Percentiles rank a stretch among this genome's conserved stretches.
phyloP scores from a whole-genome alignment of 257 asterid genomes.

The Solanum dulcamara region DNA sequence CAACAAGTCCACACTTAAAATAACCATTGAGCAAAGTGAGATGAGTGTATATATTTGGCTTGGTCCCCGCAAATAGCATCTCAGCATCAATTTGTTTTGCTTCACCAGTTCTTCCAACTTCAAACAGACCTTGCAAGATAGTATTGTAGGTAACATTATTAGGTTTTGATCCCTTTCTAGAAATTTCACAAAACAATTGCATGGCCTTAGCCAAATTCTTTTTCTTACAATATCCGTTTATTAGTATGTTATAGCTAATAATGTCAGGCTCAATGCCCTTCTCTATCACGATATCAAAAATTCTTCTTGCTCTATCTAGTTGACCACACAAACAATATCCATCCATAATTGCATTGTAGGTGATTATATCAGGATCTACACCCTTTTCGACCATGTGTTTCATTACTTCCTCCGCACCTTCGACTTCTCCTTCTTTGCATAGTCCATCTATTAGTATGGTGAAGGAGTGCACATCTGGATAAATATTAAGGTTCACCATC shows the following conservation, averaged over 20 bases:
- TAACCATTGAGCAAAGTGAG: background rate
- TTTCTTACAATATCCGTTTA: background rate
- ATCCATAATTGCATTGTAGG: background rate
- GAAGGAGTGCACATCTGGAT: background rate
- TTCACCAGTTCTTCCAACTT: background rate
- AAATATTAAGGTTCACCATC: background rate
- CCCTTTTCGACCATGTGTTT: background rate
- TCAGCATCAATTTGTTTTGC: background rate
- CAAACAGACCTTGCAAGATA: background rate
- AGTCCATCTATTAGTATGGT: background rate
- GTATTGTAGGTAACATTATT: background rate
- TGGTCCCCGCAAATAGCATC: background rate
- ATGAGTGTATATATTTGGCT: background rate
- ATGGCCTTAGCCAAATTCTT: fast-evolving
- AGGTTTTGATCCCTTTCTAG: background rate
- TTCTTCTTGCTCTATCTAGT: background rate
- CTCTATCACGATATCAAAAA: background rate
- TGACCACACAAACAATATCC: background rate
- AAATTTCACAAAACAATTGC: background rate
- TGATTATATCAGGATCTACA: background rate
- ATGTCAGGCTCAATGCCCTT: background rate
- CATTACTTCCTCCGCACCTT: background rate
- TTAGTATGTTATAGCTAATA: background rate
- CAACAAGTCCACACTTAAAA: background rate
- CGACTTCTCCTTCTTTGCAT: background rate